Evolutionary conservation across 139 green algal species (phyloP).

Genomic region (Haematococcus sp.): DNA sequence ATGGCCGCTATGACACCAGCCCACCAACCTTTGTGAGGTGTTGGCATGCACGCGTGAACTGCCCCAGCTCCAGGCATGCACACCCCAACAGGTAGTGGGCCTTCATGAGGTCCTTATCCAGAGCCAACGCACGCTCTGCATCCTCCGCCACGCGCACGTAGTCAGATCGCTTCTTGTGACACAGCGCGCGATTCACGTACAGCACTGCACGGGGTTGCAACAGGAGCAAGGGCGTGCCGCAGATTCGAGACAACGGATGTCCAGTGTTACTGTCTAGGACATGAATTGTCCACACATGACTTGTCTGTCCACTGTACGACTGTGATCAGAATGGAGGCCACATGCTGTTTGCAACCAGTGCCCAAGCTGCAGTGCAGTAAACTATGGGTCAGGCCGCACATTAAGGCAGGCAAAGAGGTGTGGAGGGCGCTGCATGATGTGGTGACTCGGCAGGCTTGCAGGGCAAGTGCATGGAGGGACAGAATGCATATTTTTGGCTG

Average conservation of each 20-base stretch:
- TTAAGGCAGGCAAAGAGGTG: no score
- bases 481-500: neutral
- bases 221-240: neutral
- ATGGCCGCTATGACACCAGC: neutral
- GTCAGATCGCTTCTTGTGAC: constrained; percentile 31
- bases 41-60: constrained; percentile 10
- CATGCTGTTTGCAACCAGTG: no score
- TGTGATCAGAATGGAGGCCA: no score
- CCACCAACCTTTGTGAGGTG: constrained; percentile 41
- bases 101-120: constrained; percentile 25
- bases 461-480: neutral
- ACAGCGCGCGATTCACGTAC: constrained; percentile 52
- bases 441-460: no score
- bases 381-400: no score
- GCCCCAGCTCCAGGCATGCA: constrained; percentile 20
- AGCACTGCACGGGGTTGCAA: constrained; percentile 23
- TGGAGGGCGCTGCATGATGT: no score
- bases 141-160: constrained; percentile 36
- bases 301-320: no score
- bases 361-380: no score
- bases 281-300: neutral
- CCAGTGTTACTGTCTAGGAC: neutral
- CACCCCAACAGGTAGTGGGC: constrained; percentile 57
- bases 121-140: constrained; percentile 26
- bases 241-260: no score